Evolutionary conservation across 768 basidiomycete genomes (phyloP).

Genomic region (Podaxis rugospora): DNA sequence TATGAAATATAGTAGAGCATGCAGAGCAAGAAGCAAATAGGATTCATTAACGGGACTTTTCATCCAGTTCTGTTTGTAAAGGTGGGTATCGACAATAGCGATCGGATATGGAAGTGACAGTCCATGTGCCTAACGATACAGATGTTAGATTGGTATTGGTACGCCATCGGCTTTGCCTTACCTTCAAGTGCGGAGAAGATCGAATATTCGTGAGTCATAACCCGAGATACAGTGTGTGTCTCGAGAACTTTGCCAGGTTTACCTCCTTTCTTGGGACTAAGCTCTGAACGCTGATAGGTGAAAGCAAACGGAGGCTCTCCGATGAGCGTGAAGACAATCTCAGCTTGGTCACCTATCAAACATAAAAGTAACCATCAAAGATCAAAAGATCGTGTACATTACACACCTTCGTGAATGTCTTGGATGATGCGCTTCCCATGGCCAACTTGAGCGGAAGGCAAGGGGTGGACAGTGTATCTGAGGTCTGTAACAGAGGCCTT

Average conservation of each 20-base stretch:
- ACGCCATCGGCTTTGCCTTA: conserved; percentile 23
- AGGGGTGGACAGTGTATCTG: conserved; percentile 65
- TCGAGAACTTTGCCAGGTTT: conserved; percentile 79
- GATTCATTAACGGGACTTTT: conserved; percentile 4
- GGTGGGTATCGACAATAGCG: conserved; percentile 87
- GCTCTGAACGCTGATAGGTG: conserved; percentile 85
- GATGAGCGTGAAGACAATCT: conserved; percentile 84
- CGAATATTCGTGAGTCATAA: conserved; percentile 74
- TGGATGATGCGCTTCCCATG: conserved; percentile 80
- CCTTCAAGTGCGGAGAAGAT: conserved; percentile 93
- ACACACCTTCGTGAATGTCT: conserved; percentile 84
- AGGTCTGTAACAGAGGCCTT: conserved; percentile 78
- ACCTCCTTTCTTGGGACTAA: conserved; percentile 60
- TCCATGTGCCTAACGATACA: conserved; percentile 69
- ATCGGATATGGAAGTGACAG: conserved; percentile 88
- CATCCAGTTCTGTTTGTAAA: conserved; percentile 46
- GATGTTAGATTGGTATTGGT: neutral
- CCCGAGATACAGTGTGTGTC: conserved; percentile 84
- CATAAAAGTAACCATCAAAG: neutral
- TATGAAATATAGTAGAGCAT: conserved; percentile 1
- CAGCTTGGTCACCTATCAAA: conserved; percentile 78
- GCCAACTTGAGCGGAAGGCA: conserved; percentile 87
- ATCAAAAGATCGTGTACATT: neutral
- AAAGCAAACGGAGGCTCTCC: conserved; percentile 97
- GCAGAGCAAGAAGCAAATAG: conserved; percentile 1